A percentile compares a stretch with the other conserved stretches of the same genome.
These are phyloP conservation scores for Globisporangium cylindrosporum DNA, from an alignment of 352 stramenopile species.

Conservation along the genomic window DNA sequence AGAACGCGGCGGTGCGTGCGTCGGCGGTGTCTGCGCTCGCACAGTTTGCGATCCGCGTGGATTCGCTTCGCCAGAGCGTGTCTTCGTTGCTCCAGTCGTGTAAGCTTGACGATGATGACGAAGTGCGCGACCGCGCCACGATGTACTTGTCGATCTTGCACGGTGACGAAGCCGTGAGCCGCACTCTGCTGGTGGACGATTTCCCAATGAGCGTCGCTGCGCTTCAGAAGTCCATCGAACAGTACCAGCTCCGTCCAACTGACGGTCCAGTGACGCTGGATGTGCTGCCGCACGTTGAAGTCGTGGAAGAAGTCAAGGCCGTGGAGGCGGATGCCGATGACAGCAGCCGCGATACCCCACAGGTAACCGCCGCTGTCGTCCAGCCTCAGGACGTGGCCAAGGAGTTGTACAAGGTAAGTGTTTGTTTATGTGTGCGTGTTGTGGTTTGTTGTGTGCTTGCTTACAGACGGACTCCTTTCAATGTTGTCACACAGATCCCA, in stretches of 20 bases:
- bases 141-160: constrained; percentile 85
- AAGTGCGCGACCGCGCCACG: constrained; percentile 93
- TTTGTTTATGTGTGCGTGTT: not conserved
- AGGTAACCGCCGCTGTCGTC: constrained; percentile 26
- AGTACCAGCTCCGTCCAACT: constrained; percentile 77
- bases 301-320: constrained; percentile 43
- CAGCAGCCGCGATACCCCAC: constrained; percentile 23
- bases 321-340: constrained; percentile 35
- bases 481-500: constrained; percentile 67
- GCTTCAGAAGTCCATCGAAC: constrained; percentile 85
- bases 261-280: constrained; percentile 82
- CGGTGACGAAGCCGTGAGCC: constrained; percentile 48
- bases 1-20: constrained; percentile 96
- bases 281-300: constrained; percentile 79
- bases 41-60: constrained; percentile 95
- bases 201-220: constrained; percentile 73
- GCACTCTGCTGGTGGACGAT: constrained; percentile 62
- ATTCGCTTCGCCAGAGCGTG: constrained; percentile 92
- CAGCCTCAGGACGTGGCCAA: constrained; percentile 82
- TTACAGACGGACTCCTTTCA: constrained; percentile 5
- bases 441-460: not conserved
- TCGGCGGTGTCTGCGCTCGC: constrained; percentile 95
- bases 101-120: constrained; percentile 97
- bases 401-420: constrained; percentile 90
- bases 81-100: constrained; percentile 93